These are phyloP conservation scores for Globisporangium viniferum DNA, from an alignment of 352 stramenopile genomes.

Conservation along the genomic window DNA sequence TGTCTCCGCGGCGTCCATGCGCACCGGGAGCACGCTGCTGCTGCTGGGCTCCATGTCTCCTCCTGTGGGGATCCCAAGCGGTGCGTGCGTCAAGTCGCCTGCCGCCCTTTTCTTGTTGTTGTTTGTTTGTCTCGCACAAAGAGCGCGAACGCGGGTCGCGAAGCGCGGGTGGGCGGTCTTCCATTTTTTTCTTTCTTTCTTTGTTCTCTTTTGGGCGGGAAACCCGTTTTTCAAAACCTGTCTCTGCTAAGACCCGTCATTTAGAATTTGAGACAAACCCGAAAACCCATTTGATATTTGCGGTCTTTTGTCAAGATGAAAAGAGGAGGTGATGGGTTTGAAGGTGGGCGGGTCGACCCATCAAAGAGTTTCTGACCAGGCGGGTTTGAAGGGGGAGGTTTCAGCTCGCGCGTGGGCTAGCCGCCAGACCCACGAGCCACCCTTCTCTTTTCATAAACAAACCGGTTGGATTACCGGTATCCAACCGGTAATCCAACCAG, in stretches of 20 bases:
- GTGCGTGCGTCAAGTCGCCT: slow-evolving; percentile 5
- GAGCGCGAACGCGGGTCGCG: background rate
- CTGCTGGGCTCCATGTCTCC: slow-evolving; percentile 14
- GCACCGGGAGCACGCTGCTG: slow-evolving; percentile 1
- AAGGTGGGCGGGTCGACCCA: background rate
- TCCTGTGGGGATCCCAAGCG: slow-evolving; percentile 10
- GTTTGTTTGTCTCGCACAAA: background rate
- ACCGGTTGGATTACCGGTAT: too few species aligned
- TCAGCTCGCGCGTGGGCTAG: background rate
- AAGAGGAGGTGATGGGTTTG: background rate
- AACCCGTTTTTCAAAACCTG: background rate
- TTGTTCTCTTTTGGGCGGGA: background rate
- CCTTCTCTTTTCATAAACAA: background rate
- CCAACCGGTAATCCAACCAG: too few species aligned
- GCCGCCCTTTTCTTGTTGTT: slow-evolving; percentile 13
- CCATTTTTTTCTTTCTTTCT: background rate
- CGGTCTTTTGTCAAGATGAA: background rate
- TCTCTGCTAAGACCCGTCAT: background rate
- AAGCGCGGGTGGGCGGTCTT: background rate
- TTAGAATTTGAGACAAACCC: background rate
- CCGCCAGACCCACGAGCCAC: background rate
- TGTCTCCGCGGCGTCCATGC: background rate
- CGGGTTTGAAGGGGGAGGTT: background rate
- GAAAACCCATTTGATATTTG: background rate
- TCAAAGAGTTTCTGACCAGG: background rate